Evolutionary conservation across 306 rosid species (phyloP).

Genomic region (Malus domestica): DNA sequence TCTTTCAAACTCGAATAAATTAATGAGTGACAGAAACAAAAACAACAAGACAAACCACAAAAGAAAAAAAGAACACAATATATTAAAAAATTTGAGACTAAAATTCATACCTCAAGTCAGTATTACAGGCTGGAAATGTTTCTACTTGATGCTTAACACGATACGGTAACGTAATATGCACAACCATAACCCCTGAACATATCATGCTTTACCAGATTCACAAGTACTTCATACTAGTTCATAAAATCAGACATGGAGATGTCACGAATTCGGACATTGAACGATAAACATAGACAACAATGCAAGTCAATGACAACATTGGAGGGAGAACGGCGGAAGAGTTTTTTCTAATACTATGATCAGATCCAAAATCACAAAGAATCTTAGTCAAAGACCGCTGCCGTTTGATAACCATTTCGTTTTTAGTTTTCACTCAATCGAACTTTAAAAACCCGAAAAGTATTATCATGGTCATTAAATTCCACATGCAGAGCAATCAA

Average conservation of each 20-base stretch:
- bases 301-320: not conserved
- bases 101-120: not conserved
- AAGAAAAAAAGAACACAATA: not conserved
- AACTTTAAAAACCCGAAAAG: not conserved
- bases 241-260: not conserved
- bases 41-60: not conserved
- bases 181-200: not conserved
- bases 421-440: not conserved
- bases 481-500: not conserved
- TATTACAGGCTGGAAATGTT: not conserved
- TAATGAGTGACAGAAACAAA: not conserved
- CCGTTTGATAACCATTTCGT: not conserved
- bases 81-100: not conserved
- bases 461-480: not conserved
- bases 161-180: not conserved
- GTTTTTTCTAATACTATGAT: not conserved
- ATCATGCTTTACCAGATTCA: not conserved
- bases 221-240: not conserved
- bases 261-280: not conserved
- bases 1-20: not conserved
- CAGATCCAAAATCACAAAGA: slow-evolving; percentile 15
- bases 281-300: not conserved
- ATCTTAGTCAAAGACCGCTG: not conserved
- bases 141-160: not conserved
- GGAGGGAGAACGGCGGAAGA: not conserved